These are phyloP conservation scores for Gracilaria caudata DNA, from an alignment of 23 red algal genomes.

Conservation along the genomic window DNA sequence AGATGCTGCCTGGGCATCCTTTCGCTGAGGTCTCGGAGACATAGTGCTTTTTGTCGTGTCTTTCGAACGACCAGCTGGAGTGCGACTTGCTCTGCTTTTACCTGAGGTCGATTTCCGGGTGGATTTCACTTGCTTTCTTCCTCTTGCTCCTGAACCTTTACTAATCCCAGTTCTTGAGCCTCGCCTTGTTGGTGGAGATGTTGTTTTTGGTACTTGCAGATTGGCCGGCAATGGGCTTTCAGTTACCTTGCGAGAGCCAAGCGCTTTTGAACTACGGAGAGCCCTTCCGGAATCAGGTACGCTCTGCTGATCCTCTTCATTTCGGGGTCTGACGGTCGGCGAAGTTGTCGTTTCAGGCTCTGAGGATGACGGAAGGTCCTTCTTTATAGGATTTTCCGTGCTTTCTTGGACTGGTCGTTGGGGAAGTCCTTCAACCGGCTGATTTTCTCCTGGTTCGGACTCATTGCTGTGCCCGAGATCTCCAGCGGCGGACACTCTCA, in stretches of 20 bases:
- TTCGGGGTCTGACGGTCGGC: background rate
- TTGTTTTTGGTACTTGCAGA: background rate
- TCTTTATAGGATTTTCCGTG: background rate
- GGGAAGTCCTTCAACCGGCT: too few relatives aligned
- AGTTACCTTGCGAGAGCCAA: background rate
- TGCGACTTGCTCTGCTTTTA: background rate
- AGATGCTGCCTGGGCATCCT: background rate
- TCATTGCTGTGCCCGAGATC: too few relatives aligned
- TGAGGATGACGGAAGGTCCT: background rate
- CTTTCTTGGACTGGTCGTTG: too few relatives aligned
- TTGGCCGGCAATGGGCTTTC: background rate
- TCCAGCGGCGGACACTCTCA: background rate
- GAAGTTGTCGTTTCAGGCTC: background rate
- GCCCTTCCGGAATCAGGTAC: background rate
- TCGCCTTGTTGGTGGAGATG: background rate
- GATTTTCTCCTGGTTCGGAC: too few relatives aligned
- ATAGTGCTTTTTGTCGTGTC: background rate
- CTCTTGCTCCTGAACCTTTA: background rate
- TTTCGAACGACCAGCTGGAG: background rate
- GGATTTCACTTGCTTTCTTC: slow-evolving; percentile 5
- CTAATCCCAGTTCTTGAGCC: background rate
- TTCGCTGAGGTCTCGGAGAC: slow-evolving; percentile 1
- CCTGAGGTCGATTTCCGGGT: background rate
- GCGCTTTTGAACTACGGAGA: background rate
- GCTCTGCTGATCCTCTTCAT: background rate